These are phyloP conservation scores for Paraurostyla sp. DNA, from an alignment of 73 alveolate genomes.

Conservation along the genomic window DNA sequence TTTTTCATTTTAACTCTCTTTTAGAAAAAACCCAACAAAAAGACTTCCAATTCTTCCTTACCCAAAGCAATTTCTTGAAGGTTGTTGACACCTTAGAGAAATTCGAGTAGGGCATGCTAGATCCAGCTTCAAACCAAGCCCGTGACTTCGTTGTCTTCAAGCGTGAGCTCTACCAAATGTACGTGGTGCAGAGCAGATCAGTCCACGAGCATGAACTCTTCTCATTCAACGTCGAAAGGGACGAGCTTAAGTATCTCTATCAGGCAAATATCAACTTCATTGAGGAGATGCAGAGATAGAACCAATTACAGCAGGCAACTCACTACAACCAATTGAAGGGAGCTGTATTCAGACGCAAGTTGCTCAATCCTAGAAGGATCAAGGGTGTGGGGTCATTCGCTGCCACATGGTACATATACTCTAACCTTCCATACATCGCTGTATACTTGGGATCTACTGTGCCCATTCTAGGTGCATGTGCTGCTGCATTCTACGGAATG, in stretches of 20 bases:
- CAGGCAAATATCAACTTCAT: conserved; percentile 57
- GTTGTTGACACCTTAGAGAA: conserved; percentile 78
- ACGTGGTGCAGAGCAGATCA: conserved; percentile 63
- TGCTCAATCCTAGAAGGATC: conserved; percentile 59
- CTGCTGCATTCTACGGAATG: conserved; percentile 43
- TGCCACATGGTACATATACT: conserved; percentile 42
- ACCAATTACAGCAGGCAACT: background rate
- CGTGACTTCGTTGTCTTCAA: conserved; percentile 69
- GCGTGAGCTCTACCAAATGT: conserved; percentile 55
- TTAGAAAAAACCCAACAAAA: conserved; percentile 52
- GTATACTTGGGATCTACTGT: conserved; percentile 57
- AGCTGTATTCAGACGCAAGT: conserved; percentile 46
- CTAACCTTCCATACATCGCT: conserved; percentile 66
- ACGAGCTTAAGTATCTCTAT: conserved; percentile 52
- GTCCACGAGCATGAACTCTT: conserved; percentile 67
- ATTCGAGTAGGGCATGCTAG: conserved; percentile 59
- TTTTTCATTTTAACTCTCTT: background rate
- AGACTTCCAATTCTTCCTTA: conserved; percentile 68
- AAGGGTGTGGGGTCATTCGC: conserved; percentile 65
- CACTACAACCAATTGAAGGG: conserved; percentile 48
- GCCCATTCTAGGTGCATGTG: conserved; percentile 25
- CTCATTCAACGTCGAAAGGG: conserved; percentile 55
- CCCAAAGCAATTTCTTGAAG: conserved; percentile 66
- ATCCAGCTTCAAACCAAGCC: conserved; percentile 50
- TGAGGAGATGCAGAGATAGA: background rate